These are phyloP conservation scores for Aspergillus niger DNA, from an alignment of 2,329 filamentous ascomycete genomes.

Conservation along the genomic window DNA sequence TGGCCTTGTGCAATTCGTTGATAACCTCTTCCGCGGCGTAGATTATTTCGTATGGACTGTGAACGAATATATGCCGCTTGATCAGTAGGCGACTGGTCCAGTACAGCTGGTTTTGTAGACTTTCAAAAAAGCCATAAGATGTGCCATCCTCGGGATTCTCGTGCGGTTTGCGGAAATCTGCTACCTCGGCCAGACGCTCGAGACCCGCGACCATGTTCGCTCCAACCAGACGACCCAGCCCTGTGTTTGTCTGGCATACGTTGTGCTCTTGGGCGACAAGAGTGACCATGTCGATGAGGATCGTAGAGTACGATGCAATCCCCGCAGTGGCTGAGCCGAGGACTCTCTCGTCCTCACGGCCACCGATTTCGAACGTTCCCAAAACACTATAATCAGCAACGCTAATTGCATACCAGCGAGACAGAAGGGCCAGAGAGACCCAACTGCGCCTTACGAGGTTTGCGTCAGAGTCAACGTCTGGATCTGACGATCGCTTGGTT, in stretches of 20 bases:
- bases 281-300: conserved; percentile 40
- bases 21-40: conserved; percentile 43
- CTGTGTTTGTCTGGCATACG: conserved; percentile 39
- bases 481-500: conserved; percentile 35
- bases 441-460: conserved; percentile 45
- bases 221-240: conserved; percentile 39
- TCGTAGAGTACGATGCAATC: conserved; percentile 42
- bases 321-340: conserved; percentile 39
- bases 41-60: conserved; percentile 45
- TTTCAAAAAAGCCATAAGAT: conserved; percentile 35
- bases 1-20: conserved; percentile 42
- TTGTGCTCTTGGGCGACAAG: conserved; percentile 37
- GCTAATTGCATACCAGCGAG: conserved; percentile 46
- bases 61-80: conserved; percentile 46
- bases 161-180: conserved; percentile 35
- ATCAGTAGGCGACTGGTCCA: conserved; percentile 46
- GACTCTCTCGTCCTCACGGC: conserved; percentile 42
- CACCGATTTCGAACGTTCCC: conserved; percentile 40
- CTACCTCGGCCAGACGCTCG: conserved; percentile 41
- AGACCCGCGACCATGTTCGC: conserved; percentile 40
- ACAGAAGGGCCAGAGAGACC: conserved; percentile 42
- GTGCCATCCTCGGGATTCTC: conserved; percentile 29
- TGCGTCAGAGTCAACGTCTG: conserved; percentile 43
- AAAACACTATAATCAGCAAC: conserved; percentile 44
- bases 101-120: conserved; percentile 44